Base-by-base conservation (phyloP, 1,139 yeast species). In the Taphrina deformans region DNA sequence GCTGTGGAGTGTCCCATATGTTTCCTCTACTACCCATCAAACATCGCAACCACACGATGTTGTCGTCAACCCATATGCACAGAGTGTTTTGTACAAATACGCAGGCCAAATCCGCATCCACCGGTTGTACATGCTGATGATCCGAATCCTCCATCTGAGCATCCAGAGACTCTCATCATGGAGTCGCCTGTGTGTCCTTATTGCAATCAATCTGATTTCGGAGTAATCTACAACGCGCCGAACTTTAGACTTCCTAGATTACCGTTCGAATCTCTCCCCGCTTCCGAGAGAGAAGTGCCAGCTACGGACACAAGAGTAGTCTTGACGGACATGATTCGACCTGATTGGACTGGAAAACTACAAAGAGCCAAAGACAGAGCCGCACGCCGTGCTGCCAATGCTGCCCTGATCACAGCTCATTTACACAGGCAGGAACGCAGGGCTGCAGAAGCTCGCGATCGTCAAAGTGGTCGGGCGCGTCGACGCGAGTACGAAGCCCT, bases 61-160 rank as follows among this genome's bases (percentile, higher is more conserved):
- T 93, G 99, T 74, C 82, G 84, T 60, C 98, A 93, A 75, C 93
- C 96, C 1, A 91, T 93, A 24, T 93, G 99, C 76, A 83, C 97
- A 0, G 99, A 93, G 76, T 93, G 99, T 75, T 93, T 93, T 82
- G 97, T 92, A 7, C 98, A 92, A 75, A 91, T 93, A 74, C 91
- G 89, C 75, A 82, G 99, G 67, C 80, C 88, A 29, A 96, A 90
- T n/a, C 98, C 99, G 0, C 98, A 92, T 75, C 89, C 92, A 40
- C 96, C 97, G 21, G 0, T 56, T 23, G 67, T 27, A 12, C 65
- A 33, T 85, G 80, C 66, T 79, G 76, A 62, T 75, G 72, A 60
- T 71, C 75, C 29, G 73, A 75, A 41, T 75, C 77, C 41, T 71
- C 63, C 44, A 59, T 66, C 55, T 48, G 65, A 33, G 56, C 52